phyloP scores from a whole-genome alignment of 306 rosid genomes.

The Dalbergia cultrata region DNA sequence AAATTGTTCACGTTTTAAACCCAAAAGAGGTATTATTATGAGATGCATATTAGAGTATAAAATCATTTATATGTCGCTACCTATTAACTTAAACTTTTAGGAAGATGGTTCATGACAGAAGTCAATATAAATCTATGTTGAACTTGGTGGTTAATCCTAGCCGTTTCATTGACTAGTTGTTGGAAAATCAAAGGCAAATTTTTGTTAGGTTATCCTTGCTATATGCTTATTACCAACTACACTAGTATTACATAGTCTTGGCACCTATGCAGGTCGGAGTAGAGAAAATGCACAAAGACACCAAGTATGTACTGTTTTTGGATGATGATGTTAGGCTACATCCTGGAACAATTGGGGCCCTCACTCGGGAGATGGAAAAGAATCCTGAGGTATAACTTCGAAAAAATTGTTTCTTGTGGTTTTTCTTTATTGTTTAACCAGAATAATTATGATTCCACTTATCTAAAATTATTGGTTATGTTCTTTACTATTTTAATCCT shows the following conservation, averaged over 20 bases:
- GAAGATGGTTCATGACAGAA: background rate
- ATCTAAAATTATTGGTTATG: conserved; percentile 30
- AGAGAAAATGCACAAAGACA: conserved; percentile 85
- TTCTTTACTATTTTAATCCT: conserved; percentile 48
- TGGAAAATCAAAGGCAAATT: conserved; percentile 10
- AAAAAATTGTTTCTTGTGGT: background rate
- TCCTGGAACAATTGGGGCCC: conserved; percentile 97
- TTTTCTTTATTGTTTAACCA: conserved; percentile 14
- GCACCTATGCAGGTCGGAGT: conserved; percentile 81
- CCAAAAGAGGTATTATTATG: too few species aligned
- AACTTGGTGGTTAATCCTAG: conserved; percentile 6
- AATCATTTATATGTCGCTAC: too few species aligned
- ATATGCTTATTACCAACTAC: conserved; percentile 23
- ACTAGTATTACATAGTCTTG: conserved; percentile 36
- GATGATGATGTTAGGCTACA: conserved; percentile 97
- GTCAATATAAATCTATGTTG: background rate
- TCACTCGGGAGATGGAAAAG: conserved; percentile 85
- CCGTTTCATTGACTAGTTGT: conserved; percentile 35
- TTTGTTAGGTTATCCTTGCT: conserved; percentile 29
- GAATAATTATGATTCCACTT: conserved; percentile 9
- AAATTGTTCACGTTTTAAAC: too few species aligned
- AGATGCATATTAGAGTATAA: too few species aligned
- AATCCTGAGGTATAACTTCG: conserved; percentile 74
- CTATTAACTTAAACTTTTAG: too few species aligned
- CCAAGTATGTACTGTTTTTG: conserved; percentile 87